These are phyloP conservation scores for Euphorbia celastroides DNA, from an alignment of 441 rosid genomes.

Conservation along the genomic window DNA sequence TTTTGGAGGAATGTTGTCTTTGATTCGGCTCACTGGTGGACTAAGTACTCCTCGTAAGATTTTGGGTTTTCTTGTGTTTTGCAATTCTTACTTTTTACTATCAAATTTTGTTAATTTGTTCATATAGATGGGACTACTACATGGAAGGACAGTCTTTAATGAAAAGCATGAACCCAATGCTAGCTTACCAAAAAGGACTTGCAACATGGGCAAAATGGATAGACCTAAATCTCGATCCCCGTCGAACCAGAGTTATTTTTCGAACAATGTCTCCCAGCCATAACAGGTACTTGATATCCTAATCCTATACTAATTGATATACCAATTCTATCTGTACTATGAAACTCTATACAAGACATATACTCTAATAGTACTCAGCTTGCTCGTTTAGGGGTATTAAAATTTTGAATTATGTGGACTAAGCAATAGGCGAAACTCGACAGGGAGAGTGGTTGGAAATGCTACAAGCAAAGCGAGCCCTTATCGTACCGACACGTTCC, in stretches of 20 bases:
- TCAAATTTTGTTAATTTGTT: no score
- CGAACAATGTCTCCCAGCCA: conserved; percentile 86
- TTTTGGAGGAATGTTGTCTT: conserved; percentile 84
- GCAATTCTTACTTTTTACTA: not conserved
- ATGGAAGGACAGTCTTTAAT: conserved; percentile 55
- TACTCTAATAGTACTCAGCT: no score
- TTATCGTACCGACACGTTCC: conserved; percentile 62
- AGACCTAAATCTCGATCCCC: conserved; percentile 73
- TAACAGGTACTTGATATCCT: conserved; percentile 59
- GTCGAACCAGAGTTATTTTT: conserved; percentile 65
- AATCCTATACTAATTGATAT: no score
- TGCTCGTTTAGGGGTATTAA: no score
- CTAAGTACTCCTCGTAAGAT: conserved; percentile 74
- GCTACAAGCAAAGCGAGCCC: conserved; percentile 75
- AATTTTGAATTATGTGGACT: no score
- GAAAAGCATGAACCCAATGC: conserved; percentile 72
- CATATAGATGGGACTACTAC: conserved; percentile 83
- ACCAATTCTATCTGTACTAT: no score
- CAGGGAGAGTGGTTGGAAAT: conserved; percentile 83
- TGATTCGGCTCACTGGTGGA: conserved; percentile 99
- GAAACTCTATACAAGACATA: no score
- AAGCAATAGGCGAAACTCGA: no score
- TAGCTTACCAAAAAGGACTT: conserved; percentile 78
- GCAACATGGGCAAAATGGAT: conserved; percentile 93
- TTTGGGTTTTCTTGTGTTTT: no score